phyloP scores from a whole-genome alignment of 2,329 filamentous ascomycete species.

The Mycosphaerelloides madeirae region DNA sequence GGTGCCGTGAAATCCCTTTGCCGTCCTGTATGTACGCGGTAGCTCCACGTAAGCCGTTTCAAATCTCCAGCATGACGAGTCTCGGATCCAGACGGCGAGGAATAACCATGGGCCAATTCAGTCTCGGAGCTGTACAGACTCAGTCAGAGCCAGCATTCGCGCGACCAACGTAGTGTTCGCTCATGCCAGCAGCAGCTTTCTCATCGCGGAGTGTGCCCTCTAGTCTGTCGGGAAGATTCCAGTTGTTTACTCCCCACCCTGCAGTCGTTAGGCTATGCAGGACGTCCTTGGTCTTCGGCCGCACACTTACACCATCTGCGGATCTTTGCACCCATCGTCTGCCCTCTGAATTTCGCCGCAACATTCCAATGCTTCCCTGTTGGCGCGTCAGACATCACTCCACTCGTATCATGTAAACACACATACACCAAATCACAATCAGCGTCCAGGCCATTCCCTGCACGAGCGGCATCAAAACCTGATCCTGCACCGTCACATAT shows the following conservation, averaged over 20 bases:
- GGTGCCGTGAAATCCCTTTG: too few relatives aligned
- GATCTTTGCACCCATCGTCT: slow-evolving; percentile 68
- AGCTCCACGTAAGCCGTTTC: too few relatives aligned
- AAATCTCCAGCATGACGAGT: too few relatives aligned
- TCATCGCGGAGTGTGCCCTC: background rate
- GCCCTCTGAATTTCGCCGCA: slow-evolving; percentile 70
- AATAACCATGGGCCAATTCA: too few relatives aligned
- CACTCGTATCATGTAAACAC: background rate
- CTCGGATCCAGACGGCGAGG: too few relatives aligned
- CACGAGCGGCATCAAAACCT: slow-evolving; percentile 81
- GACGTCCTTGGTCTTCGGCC: too few relatives aligned
- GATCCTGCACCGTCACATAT: slow-evolving; percentile 83
- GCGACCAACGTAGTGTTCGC: slow-evolving; percentile 12
- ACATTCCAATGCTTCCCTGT: slow-evolving; percentile 78
- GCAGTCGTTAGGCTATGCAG: background rate
- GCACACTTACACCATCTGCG: slow-evolving; percentile 70
- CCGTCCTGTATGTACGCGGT: too few relatives aligned
- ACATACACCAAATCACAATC: slow-evolving; percentile 55
- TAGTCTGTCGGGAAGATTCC: slow-evolving; percentile 61
- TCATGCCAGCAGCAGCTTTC: slow-evolving; percentile 1
- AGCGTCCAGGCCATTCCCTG: slow-evolving; percentile 91
- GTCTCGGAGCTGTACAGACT: too few relatives aligned
- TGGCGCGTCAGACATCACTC: background rate
- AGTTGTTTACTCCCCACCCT: slow-evolving; percentile 83
- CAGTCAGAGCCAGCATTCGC: slow-evolving; percentile 21